Percentiles rank a stretch among this genome's conserved stretches.
Evolutionary conservation across 306 rosid species (phyloP).

Genomic region (Delonix regia): DNA sequence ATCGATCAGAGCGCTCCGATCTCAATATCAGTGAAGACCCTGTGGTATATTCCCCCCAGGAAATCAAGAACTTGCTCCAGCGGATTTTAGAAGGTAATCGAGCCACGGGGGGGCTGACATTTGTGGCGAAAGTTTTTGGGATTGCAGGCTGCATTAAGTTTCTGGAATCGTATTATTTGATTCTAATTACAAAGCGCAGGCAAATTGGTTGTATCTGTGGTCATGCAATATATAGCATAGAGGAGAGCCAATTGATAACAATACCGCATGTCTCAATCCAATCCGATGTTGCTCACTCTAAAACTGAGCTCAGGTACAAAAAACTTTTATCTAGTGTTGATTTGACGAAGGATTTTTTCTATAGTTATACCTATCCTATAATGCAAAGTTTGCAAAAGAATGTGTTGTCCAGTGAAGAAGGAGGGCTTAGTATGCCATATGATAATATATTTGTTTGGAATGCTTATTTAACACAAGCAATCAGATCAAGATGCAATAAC

Average conservation of each 20-base stretch:
- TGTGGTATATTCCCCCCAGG: slow-evolving; percentile 76
- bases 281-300: slow-evolving; percentile 83
- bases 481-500: slow-evolving; percentile 88
- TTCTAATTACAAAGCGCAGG: slow-evolving; percentile 85
- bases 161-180: slow-evolving; percentile 88
- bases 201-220: slow-evolving; percentile 92
- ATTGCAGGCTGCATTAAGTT: slow-evolving; percentile 94
- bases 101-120: slow-evolving; percentile 81
- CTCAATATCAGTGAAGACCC: slow-evolving; percentile 88
- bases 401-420: slow-evolving; percentile 53
- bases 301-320: slow-evolving; percentile 90
- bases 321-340: slow-evolving; percentile 90
- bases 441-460: slow-evolving; percentile 97
- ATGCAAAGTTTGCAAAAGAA: slow-evolving; percentile 95
- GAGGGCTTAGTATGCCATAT: slow-evolving; percentile 74
- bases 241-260: slow-evolving; percentile 80
- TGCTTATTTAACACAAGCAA: slow-evolving; percentile 81
- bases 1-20: slow-evolving; percentile 90
- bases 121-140: slow-evolving; percentile 75
- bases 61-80: slow-evolving; percentile 81
- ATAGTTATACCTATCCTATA: slow-evolving; percentile 91
- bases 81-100: slow-evolving; percentile 86
- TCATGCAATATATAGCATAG: slow-evolving; percentile 83
- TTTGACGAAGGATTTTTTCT: slow-evolving; percentile 96
- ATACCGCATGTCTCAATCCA: slow-evolving; percentile 85